Base-by-base conservation (phyloP, 306 rosid species). In the Casuarina glauca region DNA sequence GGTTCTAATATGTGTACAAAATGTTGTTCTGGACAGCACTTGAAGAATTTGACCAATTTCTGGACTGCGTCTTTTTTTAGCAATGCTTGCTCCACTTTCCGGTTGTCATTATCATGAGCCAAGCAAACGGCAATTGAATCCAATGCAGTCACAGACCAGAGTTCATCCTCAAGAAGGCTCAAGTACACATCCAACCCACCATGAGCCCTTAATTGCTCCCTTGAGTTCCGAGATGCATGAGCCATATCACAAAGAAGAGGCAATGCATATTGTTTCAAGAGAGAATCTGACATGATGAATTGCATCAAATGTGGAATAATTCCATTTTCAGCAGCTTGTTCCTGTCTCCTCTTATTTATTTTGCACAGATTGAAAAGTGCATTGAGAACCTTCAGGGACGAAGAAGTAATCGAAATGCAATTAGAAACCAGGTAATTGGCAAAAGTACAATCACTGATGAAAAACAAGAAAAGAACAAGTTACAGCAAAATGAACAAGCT, bases 311-410 rank as follows among this genome's bases (percentile, higher is more conserved):
- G 99, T 76, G 99, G 99, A 85, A 96, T 96, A 69, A 96, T 93
- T 88, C 99, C 99, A 93, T 91, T 96, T 90, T 96, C 99, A 74
- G 98, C 98, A 64, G 99, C 99, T 66, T 93, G 97, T 82, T 96
- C 99, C 77, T 96, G 99, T 74, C 99, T 96, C 88, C 99, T 90
- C 89, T 96, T 96, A 86, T 96, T 96, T 86, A 96, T 93, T 87
- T 96, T 96, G 91, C 99, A 96, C 82, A 96, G 85, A 79, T 93
- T 96, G 88, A 96, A 96, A 71, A 96, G 87, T 6, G 99, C 97
- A 35, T 90, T 93, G 87, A 96, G 82, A 78, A 96, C 99, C 99
- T 95, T 51, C 79, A 85, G 46, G 79, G 72, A 51, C 62, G 66
- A 76, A 77, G 38, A n/a, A 62, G 60, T 52, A 50, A 41, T 77